Evolutionary conservation across 805 yeast genomes (phyloP), one percentile per base, ranked within the genome.

Genomic region (Naumovozyma castellii): DNA sequence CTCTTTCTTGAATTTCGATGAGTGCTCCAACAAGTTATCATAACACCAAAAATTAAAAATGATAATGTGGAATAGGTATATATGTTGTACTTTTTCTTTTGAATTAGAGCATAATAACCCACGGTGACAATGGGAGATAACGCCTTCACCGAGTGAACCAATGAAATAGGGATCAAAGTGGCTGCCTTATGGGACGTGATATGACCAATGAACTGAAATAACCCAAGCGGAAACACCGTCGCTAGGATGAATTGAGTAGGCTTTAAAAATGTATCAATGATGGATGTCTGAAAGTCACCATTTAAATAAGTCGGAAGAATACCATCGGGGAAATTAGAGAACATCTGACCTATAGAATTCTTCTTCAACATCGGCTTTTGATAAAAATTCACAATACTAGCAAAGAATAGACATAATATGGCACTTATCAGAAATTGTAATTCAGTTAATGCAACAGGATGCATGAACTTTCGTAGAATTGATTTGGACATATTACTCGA

Each of bases 71-170:
- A 46, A 55, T 90, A 22, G 2, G 97, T 87, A 51, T 73, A 69
- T 8, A 52, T 37, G 39, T 71, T 69, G 68, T 84, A 90, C 35
- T 66, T 62, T 36, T 68, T 72, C 22, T 71, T 67, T 55, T 80
- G 82, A 30, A 80, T 40, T 10, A 78, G 44, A 47, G 83, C 69
- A 63, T 87, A 87, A 33, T 84, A 84, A 22, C 76, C 60, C 10
- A 92, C 97, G 0, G 97, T 90, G 36, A 85, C 75, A 18, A 90
- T 68, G 2, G 98, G 98, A 25, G 94, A 80, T 30, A 90, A 67
- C 2, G 96, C 92, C 65, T 92, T 92, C 50, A 90, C 79, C 6
- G 97, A 87, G 60, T 90, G 97, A 16, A 92, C 97, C 47, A 88
- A 65, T 4, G 96, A 84, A n/a, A 92, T 96, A 0, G 96, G 96